phyloP scores from a whole-genome alignment of 345 rosid species.

The Aegle marmelos region DNA sequence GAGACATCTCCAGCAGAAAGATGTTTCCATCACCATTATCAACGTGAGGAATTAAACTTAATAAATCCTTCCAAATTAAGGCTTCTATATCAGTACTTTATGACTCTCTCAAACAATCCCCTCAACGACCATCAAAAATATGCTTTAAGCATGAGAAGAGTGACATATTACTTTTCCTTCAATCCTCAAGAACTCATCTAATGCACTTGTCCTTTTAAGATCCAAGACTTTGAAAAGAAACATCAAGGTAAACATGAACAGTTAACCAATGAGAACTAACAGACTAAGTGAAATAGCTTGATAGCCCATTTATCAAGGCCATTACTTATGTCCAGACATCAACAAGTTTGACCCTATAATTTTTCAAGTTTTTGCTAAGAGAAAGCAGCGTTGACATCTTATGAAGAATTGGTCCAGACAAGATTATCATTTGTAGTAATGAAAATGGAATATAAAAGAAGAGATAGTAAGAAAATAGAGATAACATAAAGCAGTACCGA shows the following conservation, averaged over 20 bases:
- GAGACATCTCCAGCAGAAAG: neutral
- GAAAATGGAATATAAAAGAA: neutral
- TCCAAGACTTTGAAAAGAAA: neutral
- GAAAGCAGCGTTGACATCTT: neutral
- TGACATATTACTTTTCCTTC: neutral
- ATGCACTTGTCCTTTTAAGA: neutral
- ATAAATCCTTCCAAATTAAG: neutral
- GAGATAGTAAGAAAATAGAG: neutral
- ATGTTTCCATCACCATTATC: neutral
- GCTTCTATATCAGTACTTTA: neutral
- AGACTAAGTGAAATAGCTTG: neutral
- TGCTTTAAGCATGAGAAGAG: neutral
- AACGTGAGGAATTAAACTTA: neutral
- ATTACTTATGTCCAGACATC: too few species aligned
- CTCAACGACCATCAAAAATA: neutral
- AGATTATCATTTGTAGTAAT: neutral
- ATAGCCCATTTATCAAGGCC: neutral
- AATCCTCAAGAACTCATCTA: neutral
- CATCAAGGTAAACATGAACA: neutral
- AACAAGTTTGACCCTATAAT: neutral
- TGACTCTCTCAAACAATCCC: neutral
- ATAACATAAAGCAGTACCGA: slow-evolving; percentile 51
- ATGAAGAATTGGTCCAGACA: neutral
- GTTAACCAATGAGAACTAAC: neutral
- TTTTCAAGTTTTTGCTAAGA: neutral